Base-by-base conservation (phyloP, 495 filamentous ascomycete species). In the Aspergillus saccharolyticus region DNA sequence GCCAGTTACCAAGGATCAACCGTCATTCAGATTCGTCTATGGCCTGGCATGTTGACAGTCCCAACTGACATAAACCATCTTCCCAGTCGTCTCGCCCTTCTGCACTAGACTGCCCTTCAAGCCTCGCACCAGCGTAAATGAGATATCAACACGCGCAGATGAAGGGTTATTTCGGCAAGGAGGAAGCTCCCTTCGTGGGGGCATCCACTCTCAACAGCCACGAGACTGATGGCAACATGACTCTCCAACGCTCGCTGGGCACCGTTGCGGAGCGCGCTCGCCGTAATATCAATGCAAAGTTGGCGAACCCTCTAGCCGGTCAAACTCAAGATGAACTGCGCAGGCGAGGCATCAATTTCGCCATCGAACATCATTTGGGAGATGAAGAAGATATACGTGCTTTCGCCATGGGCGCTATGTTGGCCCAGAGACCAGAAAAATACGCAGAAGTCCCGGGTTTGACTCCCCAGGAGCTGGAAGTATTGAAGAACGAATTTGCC, bases 291-390 rank as follows among this genome's bases (percentile, higher is more conserved):
- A 81, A 83, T 46, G 82, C 82, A 15, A 83, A 81, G 66, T 71
- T 92, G 48, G 87, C 83, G 19, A 88, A 92, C 52, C 89, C 89
- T 25, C 76, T 94, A 14, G 80, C 80, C 8, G 86, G 86, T 17
- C 79, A 83, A 55, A 78, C 72, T 39, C 75, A 82, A 44, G 73
- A 80, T 8, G 79, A 86, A 58, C 71, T 94, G 16, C 76, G 73
- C 39, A 75, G 74, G 45, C 83, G 82, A 70, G 89, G 87, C 25
- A 84, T 83, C 46, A 76, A 74, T 3, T 92, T 89, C 66, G 87
- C 84, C 22, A 68, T 72, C n/a, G 76, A 79, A 24, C 76, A 89
- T 60, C 79, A 81, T 16, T 73, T 91, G 43, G 85, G 80, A 17
- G 80, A 83, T 51, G 70, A 74, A 24, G 69, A 74, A 5, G 88